Conservation (phyloP, 1,139 yeast genomes). For the Kodamaea derodonti region DNA sequence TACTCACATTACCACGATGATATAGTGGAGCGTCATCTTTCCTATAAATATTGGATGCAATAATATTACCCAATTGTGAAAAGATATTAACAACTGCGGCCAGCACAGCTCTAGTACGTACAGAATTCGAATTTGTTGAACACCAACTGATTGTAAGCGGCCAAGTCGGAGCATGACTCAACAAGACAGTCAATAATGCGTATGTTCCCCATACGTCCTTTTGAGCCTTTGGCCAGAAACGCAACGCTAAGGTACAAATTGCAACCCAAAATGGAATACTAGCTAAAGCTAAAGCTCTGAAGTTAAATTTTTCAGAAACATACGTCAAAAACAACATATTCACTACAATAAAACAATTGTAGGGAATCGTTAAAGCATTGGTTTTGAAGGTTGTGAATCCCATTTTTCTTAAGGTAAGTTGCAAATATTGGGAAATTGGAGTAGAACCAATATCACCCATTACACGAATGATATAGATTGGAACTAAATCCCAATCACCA, state of each 20-base stretch:
- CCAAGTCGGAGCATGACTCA: conserved; percentile 13
- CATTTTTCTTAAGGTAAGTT: conserved; percentile 14
- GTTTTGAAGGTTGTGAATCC: conserved; percentile 18
- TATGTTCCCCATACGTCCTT: conserved; percentile 18
- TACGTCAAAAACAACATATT: conserved; percentile 13
- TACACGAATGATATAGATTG: conserved; percentile 18
- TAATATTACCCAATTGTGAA: conserved; percentile 13
- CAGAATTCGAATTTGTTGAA: conserved; percentile 15
- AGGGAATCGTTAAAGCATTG: conserved; percentile 19
- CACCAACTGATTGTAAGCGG: conserved; percentile 16
- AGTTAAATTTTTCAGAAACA: conserved; percentile 11
- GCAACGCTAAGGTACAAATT: conserved; percentile 12
- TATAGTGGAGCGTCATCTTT: conserved; percentile 15
- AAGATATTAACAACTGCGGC: conserved; percentile 18
- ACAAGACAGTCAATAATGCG: conserved; percentile 15
- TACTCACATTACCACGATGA: conserved; percentile 12
- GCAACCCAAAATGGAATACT: conserved; percentile 12
- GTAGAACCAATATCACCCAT: conserved; percentile 14
- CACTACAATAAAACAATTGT: conserved; percentile 12
- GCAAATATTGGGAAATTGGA: conserved; percentile 14
- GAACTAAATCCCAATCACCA: conserved; percentile 22
- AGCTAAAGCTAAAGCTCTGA: conserved; percentile 11
- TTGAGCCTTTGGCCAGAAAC: conserved; percentile 17
- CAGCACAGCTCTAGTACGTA: conserved; percentile 15
- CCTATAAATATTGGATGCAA: conserved; percentile 14